Evolutionary conservation across 345 rosid species (phyloP).

Genomic region (Dimocarpus longan): DNA sequence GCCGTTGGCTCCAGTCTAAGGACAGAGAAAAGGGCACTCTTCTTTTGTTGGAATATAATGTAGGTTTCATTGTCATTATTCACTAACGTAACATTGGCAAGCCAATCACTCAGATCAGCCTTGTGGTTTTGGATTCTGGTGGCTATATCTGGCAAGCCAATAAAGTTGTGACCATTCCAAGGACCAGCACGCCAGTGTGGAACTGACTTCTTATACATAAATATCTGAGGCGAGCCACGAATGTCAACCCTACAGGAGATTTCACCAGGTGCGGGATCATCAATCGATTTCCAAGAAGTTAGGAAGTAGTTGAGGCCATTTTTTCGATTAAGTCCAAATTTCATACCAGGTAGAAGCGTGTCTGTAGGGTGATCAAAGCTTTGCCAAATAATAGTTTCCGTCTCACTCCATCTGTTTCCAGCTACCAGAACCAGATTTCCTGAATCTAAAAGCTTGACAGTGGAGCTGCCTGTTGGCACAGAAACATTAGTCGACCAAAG

Average conservation of each 20-base stretch:
- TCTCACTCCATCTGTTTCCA: not conserved
- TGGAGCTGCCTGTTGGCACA: not conserved
- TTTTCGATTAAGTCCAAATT: slow-evolving; percentile 19
- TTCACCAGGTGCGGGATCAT: slow-evolving; percentile 24
- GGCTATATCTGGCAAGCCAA: not conserved
- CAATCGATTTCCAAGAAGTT: slow-evolving; percentile 33
- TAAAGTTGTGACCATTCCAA: slow-evolving; percentile 15
- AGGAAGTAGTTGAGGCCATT: slow-evolving; percentile 18
- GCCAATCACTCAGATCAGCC: not conserved
- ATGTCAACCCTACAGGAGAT: slow-evolving; percentile 11
- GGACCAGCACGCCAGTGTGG: slow-evolving; percentile 1
- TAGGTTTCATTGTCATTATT: not conserved
- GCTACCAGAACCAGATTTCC: slow-evolving; percentile 31
- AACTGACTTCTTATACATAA: not conserved
- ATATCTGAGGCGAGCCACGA: not conserved
- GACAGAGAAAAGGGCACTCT: not conserved
- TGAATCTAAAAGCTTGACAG: slow-evolving; percentile 29
- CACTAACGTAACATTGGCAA: not conserved
- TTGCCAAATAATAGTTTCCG: slow-evolving; percentile 25
- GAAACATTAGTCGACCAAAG: slow-evolving; percentile 30
- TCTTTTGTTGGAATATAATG: not conserved
- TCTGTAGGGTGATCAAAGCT: slow-evolving; percentile 42
- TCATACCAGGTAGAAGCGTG: slow-evolving; percentile 26
- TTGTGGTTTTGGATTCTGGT: not conserved
- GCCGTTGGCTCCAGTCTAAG: not conserved